phyloP scores from a whole-genome alignment of 441 rosid species.

The Macaranga tanarius region DNA sequence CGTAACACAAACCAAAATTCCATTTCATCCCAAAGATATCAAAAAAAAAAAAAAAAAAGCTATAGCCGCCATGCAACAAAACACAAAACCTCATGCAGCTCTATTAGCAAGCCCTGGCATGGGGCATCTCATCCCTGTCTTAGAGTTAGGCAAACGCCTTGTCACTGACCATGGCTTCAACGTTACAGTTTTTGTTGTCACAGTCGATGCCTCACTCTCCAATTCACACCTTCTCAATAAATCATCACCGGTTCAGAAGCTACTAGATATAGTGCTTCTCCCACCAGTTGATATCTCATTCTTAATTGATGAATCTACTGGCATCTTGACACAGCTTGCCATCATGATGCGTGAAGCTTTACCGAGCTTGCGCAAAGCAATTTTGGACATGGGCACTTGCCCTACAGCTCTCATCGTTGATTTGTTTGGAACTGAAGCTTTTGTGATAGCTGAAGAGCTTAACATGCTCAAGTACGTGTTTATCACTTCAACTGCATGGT shows the following conservation, averaged over 20 bases:
- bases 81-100: slow-evolving; percentile 29
- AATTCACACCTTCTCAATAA: slow-evolving; percentile 18
- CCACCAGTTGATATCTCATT: slow-evolving; percentile 33
- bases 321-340: slow-evolving; percentile 20
- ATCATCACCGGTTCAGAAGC: neutral
- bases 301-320: slow-evolving; percentile 11
- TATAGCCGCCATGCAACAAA: too few relatives aligned
- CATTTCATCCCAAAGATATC: too few relatives aligned
- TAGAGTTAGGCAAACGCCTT: slow-evolving; percentile 43
- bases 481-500: slow-evolving; percentile 53
- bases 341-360: slow-evolving; percentile 31
- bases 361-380: slow-evolving; percentile 29
- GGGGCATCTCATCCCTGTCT: slow-evolving; percentile 51
- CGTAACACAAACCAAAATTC: too few relatives aligned
- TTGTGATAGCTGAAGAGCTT: slow-evolving; percentile 50
- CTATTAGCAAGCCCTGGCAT: slow-evolving; percentile 52
- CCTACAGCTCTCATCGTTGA: slow-evolving; percentile 49
- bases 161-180: slow-evolving; percentile 27
- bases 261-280: slow-evolving; percentile 27
- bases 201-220: slow-evolving; percentile 15
- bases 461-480: slow-evolving; percentile 42
- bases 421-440: slow-evolving; percentile 54
- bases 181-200: slow-evolving; percentile 37
- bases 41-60: too few relatives aligned
- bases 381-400: slow-evolving; percentile 20